phyloP scores from a whole-genome alignment of 139 green algal species.

The Dunaliella primolecta region DNA sequence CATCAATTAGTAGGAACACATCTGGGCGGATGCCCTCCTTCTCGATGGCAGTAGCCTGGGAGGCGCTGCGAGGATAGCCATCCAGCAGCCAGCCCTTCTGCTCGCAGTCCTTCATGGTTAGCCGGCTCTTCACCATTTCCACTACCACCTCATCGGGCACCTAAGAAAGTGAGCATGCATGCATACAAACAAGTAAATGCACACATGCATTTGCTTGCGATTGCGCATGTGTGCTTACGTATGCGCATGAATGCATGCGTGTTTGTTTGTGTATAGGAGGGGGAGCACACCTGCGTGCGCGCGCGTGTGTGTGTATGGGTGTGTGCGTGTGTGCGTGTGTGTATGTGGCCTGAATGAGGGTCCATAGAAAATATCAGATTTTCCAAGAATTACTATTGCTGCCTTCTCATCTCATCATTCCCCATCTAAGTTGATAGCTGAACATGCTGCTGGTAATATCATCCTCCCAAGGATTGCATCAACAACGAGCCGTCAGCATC shows the following conservation, averaged over 20 bases:
- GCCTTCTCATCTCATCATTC: no score
- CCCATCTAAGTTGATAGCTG: no score
- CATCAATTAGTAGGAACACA: constrained; percentile 91
- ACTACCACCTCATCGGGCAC: constrained; percentile 83
- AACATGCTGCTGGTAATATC: no score
- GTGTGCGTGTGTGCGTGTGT: no score
- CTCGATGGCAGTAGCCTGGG: constrained; percentile 92
- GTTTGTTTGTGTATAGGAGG: neutral
- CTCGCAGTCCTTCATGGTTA: constrained; percentile 53
- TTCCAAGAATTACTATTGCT: no score
- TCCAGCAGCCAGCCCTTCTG: constrained; percentile 93
- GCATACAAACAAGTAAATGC: no score
- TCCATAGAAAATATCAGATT: no score
- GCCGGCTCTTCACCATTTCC: constrained; percentile 84
- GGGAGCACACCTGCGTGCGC: neutral
- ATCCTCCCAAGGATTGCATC: no score
- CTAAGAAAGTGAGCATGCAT: constrained; percentile 31
- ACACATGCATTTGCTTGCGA: neutral
- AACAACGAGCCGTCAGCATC: no score
- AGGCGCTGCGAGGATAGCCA: constrained; percentile 89
- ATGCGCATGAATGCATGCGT: neutral
- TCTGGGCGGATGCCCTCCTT: constrained; percentile 89
- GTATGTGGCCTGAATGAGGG: no score
- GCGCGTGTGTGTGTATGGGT: neutral
- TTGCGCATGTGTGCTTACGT: neutral